phyloP scores from a whole-genome alignment of 768 basidiomycete genomes.

The Calocybe gangraenosa region DNA sequence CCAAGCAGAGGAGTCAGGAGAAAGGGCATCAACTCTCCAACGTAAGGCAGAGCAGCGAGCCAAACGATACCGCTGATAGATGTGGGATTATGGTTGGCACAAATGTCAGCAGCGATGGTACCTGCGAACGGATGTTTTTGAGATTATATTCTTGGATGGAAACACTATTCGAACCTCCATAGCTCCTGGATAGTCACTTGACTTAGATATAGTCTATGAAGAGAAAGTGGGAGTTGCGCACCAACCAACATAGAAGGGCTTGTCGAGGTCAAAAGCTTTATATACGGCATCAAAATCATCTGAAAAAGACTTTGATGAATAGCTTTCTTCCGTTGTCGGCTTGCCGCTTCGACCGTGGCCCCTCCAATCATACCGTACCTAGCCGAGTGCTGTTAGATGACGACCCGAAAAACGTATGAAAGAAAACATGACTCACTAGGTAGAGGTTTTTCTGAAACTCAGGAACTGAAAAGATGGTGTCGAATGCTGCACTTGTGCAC shows the following conservation, averaged over 20 bases:
- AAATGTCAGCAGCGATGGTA: slow-evolving; percentile 14
- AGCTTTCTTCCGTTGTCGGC: slow-evolving; percentile 21
- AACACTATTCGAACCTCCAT: not conserved
- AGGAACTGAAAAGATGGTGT: slow-evolving; percentile 11
- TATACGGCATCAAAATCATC: slow-evolving; percentile 29
- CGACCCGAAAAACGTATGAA: not conserved
- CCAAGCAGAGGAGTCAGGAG: slow-evolving; percentile 11
- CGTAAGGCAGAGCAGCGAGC: slow-evolving; percentile 12
- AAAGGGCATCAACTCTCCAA: slow-evolving; percentile 12
- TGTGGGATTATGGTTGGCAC: slow-evolving; percentile 9
- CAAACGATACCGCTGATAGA: slow-evolving; percentile 11
- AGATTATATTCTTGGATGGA: not conserved
- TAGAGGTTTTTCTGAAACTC: slow-evolving; percentile 9
- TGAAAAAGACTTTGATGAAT: slow-evolving; percentile 25
- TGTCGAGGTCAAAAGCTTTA: slow-evolving; percentile 23
- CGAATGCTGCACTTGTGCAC: slow-evolving; percentile 8
- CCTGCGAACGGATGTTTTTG: not conserved
- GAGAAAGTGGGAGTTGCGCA: slow-evolving; percentile 14
- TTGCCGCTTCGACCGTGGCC: slow-evolving; percentile 32
- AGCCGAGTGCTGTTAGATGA: not conserved
- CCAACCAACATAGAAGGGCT: slow-evolving; percentile 30
- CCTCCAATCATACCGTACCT: slow-evolving; percentile 32
- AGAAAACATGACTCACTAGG: slow-evolving; percentile 3
- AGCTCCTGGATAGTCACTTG: not conserved
- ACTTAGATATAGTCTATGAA: not conserved